These are phyloP conservation scores for Salix brachista DNA, from an alignment of 345 rosid species.

Conservation along the genomic window DNA sequence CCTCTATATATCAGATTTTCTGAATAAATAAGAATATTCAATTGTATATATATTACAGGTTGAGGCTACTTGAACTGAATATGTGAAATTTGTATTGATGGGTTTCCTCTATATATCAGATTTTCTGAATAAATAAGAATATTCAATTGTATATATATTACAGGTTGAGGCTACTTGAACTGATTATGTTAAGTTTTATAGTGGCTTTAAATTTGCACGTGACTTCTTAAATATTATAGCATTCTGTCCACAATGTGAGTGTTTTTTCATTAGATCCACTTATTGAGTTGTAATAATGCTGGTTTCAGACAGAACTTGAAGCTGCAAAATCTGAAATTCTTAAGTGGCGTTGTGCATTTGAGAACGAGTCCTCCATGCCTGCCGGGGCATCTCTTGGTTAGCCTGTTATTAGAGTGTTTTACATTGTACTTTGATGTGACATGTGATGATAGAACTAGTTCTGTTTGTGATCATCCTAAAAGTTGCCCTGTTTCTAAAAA, in stretches of 20 bases:
- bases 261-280: background rate
- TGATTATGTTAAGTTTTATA: too few species aligned
- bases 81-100: too few species aligned
- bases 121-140: too few species aligned
- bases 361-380: conserved; percentile 61
- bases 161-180: too few species aligned
- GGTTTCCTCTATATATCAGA: too few species aligned
- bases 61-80: too few species aligned
- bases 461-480: conserved; percentile 3
- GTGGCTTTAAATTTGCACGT: too few species aligned
- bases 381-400: conserved; percentile 74
- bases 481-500: background rate
- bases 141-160: too few species aligned
- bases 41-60: too few species aligned
- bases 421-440: conserved; percentile 1
- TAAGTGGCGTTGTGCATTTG: conserved; percentile 85
- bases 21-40: too few species aligned
- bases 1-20: too few species aligned
- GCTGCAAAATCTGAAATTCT: conserved; percentile 70
- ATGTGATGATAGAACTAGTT: background rate
- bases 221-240: background rate
- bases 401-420: conserved; percentile 23
- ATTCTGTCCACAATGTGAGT: background rate
- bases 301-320: conserved; percentile 63
- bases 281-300: background rate